Conservation (phyloP, 108 stramenopile genomes). For the Fragilariopsis cylindrus region DNA sequence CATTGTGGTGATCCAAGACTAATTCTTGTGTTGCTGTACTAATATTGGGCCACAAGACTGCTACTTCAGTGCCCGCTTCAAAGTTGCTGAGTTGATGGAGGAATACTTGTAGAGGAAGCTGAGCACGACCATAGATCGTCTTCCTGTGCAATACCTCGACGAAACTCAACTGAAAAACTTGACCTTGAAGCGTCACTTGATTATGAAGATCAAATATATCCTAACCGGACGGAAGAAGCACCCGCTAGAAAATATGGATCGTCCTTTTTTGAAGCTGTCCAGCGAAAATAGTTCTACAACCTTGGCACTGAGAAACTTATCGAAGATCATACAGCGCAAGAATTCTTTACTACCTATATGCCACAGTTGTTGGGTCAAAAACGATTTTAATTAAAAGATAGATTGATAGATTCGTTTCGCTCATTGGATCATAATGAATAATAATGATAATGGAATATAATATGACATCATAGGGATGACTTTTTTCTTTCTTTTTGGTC, state of each 20-base stretch:
- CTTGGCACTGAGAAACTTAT: constrained; percentile 7
- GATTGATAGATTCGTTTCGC: no score
- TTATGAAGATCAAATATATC: not conserved
- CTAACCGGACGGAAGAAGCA: constrained; percentile 1
- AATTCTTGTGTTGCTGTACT: no score
- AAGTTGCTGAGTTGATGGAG: not conserved
- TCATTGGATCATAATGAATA: no score
- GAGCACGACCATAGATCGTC: not conserved
- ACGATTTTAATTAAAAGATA: no score
- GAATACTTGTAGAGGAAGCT: not conserved
- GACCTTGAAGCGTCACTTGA: not conserved
- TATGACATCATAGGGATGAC: no score
- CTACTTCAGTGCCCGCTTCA: not conserved
- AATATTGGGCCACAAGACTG: no score
- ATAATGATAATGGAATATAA: no score
- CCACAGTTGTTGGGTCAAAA: not conserved
- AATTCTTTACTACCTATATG: not conserved
- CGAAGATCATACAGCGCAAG: not conserved
- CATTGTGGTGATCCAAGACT: no score
- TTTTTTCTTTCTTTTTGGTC: no score
- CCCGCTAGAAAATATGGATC: not conserved
- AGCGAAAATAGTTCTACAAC: constrained; percentile 2
- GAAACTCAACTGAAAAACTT: not conserved
- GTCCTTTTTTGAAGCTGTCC: not conserved
- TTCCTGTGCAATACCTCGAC: not conserved